Conservation (phyloP, 2,329 filamentous ascomycete genomes). For the Xylariaceae sp. region DNA sequence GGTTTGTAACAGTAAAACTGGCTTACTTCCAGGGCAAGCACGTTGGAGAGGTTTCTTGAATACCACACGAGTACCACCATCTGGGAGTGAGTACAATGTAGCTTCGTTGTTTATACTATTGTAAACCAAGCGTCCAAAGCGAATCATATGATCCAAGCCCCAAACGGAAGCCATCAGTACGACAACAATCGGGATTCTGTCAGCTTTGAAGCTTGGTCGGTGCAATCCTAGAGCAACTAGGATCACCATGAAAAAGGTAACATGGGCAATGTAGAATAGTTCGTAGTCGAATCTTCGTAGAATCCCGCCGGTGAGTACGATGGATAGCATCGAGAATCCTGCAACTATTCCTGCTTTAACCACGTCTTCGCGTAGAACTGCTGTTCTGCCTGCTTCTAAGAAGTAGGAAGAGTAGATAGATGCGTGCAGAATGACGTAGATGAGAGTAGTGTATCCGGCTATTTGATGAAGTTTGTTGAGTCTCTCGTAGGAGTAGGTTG, state of each 20-base stretch:
- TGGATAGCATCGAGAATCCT: slow-evolving; percentile 35
- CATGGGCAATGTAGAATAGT: slow-evolving; percentile 43
- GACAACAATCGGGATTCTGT: slow-evolving; percentile 35
- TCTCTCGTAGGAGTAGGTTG: slow-evolving; percentile 42
- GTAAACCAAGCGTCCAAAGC: slow-evolving; percentile 33
- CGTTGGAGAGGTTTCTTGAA: slow-evolving; percentile 43
- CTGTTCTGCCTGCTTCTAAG: slow-evolving; percentile 15
- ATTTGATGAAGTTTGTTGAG: slow-evolving; percentile 46
- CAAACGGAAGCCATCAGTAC: slow-evolving; percentile 38
- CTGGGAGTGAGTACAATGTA: slow-evolving; percentile 40
- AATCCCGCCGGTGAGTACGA: slow-evolving; percentile 32
- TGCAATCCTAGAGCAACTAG: slow-evolving; percentile 42
- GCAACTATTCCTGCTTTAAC: slow-evolving; percentile 36
- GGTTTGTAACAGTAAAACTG: too few relatives aligned
- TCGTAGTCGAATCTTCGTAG: slow-evolving; percentile 41
- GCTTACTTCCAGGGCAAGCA: slow-evolving; percentile 45
- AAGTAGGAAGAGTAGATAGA: slow-evolving; percentile 33
- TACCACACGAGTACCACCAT: slow-evolving; percentile 42
- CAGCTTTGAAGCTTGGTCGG: slow-evolving; percentile 35
- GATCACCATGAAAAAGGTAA: slow-evolving; percentile 39
- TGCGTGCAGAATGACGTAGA: slow-evolving; percentile 35
- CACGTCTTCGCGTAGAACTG: slow-evolving; percentile 25
- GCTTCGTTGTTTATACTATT: slow-evolving; percentile 39
- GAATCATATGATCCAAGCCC: slow-evolving; percentile 41
- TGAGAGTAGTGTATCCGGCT: slow-evolving; percentile 40